Evolutionary conservation across 192 early-diverging fungal genomes (phyloP), one percentile per base, ranked within the genome.

Genomic region (Pilaira anomala): DNA sequence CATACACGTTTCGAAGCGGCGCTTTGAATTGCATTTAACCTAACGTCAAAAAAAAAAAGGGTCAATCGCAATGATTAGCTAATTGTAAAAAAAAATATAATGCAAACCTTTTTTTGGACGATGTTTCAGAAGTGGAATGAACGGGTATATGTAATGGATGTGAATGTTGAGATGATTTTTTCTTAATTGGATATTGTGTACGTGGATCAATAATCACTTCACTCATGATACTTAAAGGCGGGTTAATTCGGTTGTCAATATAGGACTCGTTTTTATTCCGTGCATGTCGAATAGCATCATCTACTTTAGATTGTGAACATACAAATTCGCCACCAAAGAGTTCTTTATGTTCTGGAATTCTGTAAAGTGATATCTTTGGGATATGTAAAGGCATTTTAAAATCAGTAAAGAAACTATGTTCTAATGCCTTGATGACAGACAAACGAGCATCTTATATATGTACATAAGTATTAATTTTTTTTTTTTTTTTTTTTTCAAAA

Each of bases 341-440:
- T 4, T 55, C 53, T 9, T 55, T n/a, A 36, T 12, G 0, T 8
- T 26, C 30, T 9, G 53, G 53, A 2, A 18, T 22, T 18, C 1
- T 30, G 28, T 12, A 9, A 18, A 36, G 26, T 18, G 53, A 26
- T 1, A 16, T 55, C n/a, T 19, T 18, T 33, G 53, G 53, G 18
- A 55, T 55, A 19, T 18, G 53, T 11, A 41, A 21, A 24, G 56
- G 56, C 13, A 58, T 58, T 40, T 39, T 58, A 36, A 58, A 18
- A 58, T 24, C n/a, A 41, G 40, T 4, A 42, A 26, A 16, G 56
- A 36, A 58, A 39, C 39, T 14, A 11, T 46, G 44, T 18, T 46
- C 16, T 19, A 46, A 46, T 11, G 18, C 44, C 5, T 13, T 14
- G 4, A 46, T 19, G 4, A 46, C 44, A n/a, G 44, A 18, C 5